These are phyloP conservation scores for Cucurbita argyrosperma DNA, from an alignment of 306 rosid genomes.

Conservation along the genomic window DNA sequence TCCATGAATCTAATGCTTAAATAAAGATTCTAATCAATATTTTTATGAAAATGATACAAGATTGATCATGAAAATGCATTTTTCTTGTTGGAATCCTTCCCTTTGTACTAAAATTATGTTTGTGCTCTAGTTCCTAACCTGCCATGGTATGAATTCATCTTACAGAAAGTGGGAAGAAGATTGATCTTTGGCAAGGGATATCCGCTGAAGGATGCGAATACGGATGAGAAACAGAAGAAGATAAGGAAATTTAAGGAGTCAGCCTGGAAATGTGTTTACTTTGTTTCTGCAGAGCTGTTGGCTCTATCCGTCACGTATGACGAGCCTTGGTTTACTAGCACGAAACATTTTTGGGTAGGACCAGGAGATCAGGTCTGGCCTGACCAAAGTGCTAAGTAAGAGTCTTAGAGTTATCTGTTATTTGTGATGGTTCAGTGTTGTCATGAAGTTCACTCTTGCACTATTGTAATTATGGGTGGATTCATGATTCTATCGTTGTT, in stretches of 20 bases:
- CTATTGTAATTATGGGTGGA: neutral
- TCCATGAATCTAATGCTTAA: neutral
- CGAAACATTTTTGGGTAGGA: conserved; percentile 76
- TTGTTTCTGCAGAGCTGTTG: conserved; percentile 67
- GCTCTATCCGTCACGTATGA: conserved; percentile 55
- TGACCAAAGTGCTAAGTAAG: conserved; percentile 81
- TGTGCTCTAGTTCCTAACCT: neutral
- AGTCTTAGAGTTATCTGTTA: conserved; percentile 3
- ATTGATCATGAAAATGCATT: neutral
- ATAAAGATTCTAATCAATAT: neutral
- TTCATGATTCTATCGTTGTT: no score
- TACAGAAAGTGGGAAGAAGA: conserved; percentile 57
- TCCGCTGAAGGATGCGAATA: conserved; percentile 26
- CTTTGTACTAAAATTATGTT: neutral
- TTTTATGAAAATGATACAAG: neutral
- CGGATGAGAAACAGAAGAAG: conserved; percentile 46
- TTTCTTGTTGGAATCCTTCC: neutral
- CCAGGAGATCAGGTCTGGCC: conserved; percentile 94
- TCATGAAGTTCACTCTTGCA: neutral
- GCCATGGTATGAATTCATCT: conserved; percentile 4
- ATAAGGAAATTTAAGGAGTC: conserved; percentile 85
- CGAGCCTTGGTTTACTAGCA: conserved; percentile 79
- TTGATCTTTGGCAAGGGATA: conserved; percentile 58
- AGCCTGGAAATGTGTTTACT: conserved; percentile 87
- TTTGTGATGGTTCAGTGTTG: neutral